These are phyloP conservation scores for Lizanozyma gosingica DNA, from an alignment of 1,139 yeast species.

Conservation along the genomic window DNA sequence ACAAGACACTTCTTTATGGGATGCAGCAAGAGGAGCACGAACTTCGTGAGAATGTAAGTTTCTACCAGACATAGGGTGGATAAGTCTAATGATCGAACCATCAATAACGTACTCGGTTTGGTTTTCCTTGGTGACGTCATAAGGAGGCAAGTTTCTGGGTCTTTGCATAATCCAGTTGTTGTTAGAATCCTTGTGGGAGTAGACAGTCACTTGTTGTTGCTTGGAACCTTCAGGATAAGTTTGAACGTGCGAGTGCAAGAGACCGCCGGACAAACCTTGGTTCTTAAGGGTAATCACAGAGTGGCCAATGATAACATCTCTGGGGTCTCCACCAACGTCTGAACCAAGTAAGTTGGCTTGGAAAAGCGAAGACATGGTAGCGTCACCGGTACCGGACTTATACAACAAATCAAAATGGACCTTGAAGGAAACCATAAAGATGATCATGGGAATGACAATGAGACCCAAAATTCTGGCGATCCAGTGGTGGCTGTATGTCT, in stretches of 20 bases:
- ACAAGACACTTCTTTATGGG: conserved; percentile 80
- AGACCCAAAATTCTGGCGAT: conserved; percentile 50
- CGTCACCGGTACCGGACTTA: conserved; percentile 88
- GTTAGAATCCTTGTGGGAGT: conserved; percentile 85
- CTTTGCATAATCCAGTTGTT: conserved; percentile 87
- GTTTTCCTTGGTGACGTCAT: conserved; percentile 41
- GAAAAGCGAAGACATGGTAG: conserved; percentile 92
- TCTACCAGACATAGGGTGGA: conserved; percentile 77
- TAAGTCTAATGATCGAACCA: conserved; percentile 68
- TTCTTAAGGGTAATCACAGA: conserved; percentile 76
- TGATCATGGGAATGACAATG: conserved; percentile 51
- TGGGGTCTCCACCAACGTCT: conserved; percentile 75
- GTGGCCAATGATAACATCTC: conserved; percentile 74
- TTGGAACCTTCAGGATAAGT: conserved; percentile 89
- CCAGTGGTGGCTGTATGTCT: conserved; percentile 54
- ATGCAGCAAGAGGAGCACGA: conserved; percentile 67
- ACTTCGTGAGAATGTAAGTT: conserved; percentile 86
- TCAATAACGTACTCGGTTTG: conserved; percentile 53
- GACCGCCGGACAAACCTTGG: conserved; percentile 87
- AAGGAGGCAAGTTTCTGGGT: conserved; percentile 50
- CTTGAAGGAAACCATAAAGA: conserved; percentile 60
- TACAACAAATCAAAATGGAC: conserved; percentile 65
- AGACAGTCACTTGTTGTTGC: conserved; percentile 95
- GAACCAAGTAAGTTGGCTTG: conserved; percentile 88
- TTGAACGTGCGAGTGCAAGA: conserved; percentile 92